phyloP scores from a whole-genome alignment of 1,284 basidiomycete species.

The Microbotryomycetes sp. region DNA sequence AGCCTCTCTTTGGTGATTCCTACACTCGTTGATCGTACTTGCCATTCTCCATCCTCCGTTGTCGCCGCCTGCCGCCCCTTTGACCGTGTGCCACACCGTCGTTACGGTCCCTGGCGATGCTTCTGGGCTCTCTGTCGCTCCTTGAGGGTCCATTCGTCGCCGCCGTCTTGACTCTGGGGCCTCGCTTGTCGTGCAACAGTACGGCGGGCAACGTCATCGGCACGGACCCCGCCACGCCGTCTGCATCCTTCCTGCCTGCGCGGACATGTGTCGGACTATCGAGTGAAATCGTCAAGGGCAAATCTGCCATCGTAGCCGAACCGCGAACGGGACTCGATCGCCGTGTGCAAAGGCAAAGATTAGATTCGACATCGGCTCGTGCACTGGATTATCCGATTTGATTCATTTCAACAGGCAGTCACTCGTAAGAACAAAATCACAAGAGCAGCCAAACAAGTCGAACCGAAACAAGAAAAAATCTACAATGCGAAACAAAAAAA shows the following conservation, averaged over 20 bases:
- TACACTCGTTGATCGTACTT: not conserved
- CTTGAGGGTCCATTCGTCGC: not conserved
- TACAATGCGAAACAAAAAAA: not conserved
- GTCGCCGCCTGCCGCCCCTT: conserved; percentile 12
- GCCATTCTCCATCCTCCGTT: conserved; percentile 24
- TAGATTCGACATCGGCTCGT: not conserved
- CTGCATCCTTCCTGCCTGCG: not conserved
- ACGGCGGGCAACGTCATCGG: conserved; percentile 23
- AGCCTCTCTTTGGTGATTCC: no score
- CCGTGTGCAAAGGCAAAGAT: not conserved
- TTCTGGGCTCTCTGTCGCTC: not conserved
- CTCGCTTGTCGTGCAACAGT: conserved; percentile 6
- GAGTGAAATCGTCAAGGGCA: not conserved
- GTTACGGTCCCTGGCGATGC: not conserved
- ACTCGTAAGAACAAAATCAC: no score
- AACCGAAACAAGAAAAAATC: not conserved
- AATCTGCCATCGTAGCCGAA: not conserved
- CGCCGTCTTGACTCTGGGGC: not conserved
- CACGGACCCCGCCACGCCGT: not conserved
- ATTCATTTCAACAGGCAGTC: not conserved
- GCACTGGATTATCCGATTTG: not conserved
- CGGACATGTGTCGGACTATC: not conserved
- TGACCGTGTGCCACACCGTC: not conserved
- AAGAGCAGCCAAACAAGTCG: not conserved
- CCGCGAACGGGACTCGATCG: no score